Conservation (phyloP, 2,329 filamentous ascomycete species). For the Dendrostoma leiphaemia region DNA sequence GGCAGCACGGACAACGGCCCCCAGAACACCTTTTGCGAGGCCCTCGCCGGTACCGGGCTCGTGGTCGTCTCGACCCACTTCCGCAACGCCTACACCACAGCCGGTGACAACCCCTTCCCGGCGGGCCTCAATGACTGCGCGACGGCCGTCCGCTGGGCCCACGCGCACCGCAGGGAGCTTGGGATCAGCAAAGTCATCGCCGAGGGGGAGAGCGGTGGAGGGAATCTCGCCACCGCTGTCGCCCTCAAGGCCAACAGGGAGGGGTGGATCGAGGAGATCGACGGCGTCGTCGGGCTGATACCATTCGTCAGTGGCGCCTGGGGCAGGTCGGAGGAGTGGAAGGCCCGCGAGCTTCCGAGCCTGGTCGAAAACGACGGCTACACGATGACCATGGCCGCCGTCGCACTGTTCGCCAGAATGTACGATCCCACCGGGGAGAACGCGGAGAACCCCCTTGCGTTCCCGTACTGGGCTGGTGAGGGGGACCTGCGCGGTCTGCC, state of each 20-base stretch:
- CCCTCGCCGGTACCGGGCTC: neutral
- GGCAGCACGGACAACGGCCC: slow-evolving; percentile 5
- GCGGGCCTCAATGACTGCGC: slow-evolving; percentile 25
- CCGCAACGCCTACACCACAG: slow-evolving; percentile 42
- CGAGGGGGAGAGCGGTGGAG: slow-evolving; percentile 4
- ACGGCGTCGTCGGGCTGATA: slow-evolving; percentile 25
- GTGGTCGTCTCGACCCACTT: slow-evolving; percentile 37
- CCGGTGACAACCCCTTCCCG: slow-evolving; percentile 38
- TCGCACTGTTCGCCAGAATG: neutral
- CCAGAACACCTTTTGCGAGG: neutral
- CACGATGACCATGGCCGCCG: neutral
- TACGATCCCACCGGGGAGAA: neutral
- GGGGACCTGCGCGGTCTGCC: slow-evolving; percentile 30
- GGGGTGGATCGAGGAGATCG: slow-evolving; percentile 20
- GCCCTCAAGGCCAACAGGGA: slow-evolving; percentile 36
- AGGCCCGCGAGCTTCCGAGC: neutral
- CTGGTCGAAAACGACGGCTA: neutral
- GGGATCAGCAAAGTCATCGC: neutral
- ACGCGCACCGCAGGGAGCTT: neutral
- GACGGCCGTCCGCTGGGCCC: slow-evolving; percentile 29
- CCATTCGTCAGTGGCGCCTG: slow-evolving; percentile 26
- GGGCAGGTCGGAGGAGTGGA: neutral
- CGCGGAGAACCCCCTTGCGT: slow-evolving; percentile 20
- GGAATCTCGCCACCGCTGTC: neutral
- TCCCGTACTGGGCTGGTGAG: slow-evolving; percentile 22